Base-by-base conservation (phyloP, 2,329 filamentous ascomycete genomes). In the Xylaria hypoxylon region DNA sequence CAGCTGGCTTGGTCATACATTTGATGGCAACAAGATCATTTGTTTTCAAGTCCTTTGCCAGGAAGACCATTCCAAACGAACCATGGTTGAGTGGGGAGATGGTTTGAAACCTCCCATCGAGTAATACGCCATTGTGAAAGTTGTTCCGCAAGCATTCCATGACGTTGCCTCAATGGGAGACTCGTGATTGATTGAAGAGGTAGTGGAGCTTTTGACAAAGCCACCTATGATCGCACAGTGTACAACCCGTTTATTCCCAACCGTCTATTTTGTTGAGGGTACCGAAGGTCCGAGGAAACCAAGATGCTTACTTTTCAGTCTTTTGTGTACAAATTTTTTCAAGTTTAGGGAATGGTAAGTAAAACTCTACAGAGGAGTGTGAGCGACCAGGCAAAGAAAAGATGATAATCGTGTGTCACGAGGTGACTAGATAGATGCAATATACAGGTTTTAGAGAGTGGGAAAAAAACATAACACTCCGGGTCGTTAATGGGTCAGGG, bases 41-140 rank as follows among this genome's bases (percentile, higher is more conserved):
- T 67, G 92, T 97, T 70, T 85, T 79, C 71, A 90, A 84, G 79
- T 99, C 94, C 78, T 87, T 91, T 67, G 95, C 96, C 82, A 94
- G 90, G 81, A 97, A 97, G 75, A 99, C 96, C 93, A 98, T 96
- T 78, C 96, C 96, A 77, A 98, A 99, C 62, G 96, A 98, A 74
- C 96, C 96, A 86, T 97, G 94, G 79, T 99, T 99, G 83, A 99
- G 91, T 64, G 96, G 94, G 73, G 94, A 92, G 77, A 97, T 86
- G 63, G 94, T 97, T 82, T 92, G 86, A 80, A 96, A 99, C 73
- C 96, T 94, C 79, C 93, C 94, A 78, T 92, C 90, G 77, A 97
- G 89, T 77, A 97, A 82, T 80, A 92, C 88, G 80, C 92, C 93
- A 80, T 89, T 85, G 77, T 89, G 84, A 82, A 97, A 96, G 77